Evolutionary conservation across 2,329 filamentous ascomycete species (phyloP).

Genomic region (Fusarium nisikadoi): DNA sequence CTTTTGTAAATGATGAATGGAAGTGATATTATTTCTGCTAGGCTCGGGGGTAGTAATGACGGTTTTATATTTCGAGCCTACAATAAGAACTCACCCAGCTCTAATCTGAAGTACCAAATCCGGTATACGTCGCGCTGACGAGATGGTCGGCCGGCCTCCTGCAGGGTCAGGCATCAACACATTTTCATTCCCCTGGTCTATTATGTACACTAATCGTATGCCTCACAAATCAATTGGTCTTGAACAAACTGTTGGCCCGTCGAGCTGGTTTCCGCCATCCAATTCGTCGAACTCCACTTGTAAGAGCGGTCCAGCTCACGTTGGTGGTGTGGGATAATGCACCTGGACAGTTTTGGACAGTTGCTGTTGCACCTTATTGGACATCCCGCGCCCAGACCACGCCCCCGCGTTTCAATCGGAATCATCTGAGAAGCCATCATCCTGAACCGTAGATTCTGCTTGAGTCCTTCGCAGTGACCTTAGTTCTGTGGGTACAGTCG

Average conservation of each 20-base stretch:
- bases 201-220: background rate
- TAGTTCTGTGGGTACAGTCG: background rate
- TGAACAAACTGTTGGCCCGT: background rate
- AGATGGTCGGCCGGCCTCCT: background rate
- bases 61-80: background rate
- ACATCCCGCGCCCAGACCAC: background rate
- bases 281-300: background rate
- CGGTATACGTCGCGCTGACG: background rate
- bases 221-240: background rate
- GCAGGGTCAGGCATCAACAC: background rate
- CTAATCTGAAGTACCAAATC: background rate
- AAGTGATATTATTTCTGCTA: background rate
- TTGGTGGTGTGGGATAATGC: background rate
- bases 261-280: background rate
- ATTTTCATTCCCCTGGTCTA: background rate
- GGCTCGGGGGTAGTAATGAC: background rate
- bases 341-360: background rate
- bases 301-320: too few species aligned
- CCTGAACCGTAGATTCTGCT: rapidly evolving
- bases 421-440: background rate
- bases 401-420: background rate
- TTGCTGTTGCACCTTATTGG: background rate
- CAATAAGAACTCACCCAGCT: background rate
- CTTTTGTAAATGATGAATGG: background rate
- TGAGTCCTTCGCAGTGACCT: background rate